Evolutionary conservation across 371 early-diverging fungal genomes (phyloP).

Genomic region (Mucor mucedo): DNA sequence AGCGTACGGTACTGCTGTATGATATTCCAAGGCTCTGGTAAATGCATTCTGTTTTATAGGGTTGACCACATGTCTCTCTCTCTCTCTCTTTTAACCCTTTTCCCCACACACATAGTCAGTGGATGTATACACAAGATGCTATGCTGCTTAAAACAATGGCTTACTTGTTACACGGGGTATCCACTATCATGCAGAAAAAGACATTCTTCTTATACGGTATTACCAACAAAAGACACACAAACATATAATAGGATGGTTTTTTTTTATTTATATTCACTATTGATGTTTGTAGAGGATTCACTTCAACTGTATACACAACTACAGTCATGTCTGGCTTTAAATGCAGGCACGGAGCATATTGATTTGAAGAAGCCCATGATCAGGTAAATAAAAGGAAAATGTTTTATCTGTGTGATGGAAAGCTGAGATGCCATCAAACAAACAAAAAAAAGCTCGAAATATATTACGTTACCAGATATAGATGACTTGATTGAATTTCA

Average conservation of each 20-base stretch:
- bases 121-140: not conserved
- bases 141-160: constrained; percentile 10
- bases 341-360: not conserved
- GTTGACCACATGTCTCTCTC: not conserved
- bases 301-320: not conserved
- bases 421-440: not conserved
- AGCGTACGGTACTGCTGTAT: constrained; percentile 14
- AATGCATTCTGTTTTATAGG: not conserved
- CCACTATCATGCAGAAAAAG: constrained; percentile 20
- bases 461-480: constrained; percentile 13
- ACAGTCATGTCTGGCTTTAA: not conserved
- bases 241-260: not conserved
- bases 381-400: constrained; percentile 4
- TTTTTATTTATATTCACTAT: not conserved
- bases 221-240: not conserved
- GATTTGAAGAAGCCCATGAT: constrained; percentile 8
- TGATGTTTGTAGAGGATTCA: constrained; percentile 12
- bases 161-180: constrained; percentile 11
- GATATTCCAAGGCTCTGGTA: constrained; percentile 26
- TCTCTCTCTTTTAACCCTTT: not conserved
- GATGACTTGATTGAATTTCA: constrained; percentile 13
- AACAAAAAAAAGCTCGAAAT: not conserved
- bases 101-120: not conserved
- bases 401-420: too few species aligned
- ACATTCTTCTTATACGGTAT: constrained; percentile 22